A percentile compares a stretch with the other conserved stretches of the same genome.
Evolutionary conservation across 225 moss, liverwort and hornwort species (phyloP).

Genomic region (Ulota crispa): DNA sequence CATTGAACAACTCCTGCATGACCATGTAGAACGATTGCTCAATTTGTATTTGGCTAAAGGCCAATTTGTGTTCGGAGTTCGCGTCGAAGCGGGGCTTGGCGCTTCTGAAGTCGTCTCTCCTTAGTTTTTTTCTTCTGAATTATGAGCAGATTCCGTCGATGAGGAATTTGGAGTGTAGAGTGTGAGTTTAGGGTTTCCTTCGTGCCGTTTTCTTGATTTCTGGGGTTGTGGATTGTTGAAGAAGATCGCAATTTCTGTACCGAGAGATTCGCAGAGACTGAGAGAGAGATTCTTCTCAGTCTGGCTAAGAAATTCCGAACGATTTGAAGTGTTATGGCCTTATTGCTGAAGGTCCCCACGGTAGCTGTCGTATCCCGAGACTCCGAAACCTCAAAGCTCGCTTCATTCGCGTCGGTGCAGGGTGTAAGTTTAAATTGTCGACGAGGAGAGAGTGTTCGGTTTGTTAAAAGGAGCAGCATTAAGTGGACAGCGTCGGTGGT

Average conservation of each 20-base stretch:
- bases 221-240: not conserved
- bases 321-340: slow-evolving; percentile 29
- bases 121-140: not conserved
- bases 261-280: not conserved
- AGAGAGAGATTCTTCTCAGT: not conserved
- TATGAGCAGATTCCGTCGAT: not conserved
- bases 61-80: not conserved
- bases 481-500: slow-evolving; percentile 45
- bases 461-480: slow-evolving; percentile 21
- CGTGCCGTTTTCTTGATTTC: not conserved
- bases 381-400: slow-evolving; percentile 18
- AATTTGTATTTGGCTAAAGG: not conserved
- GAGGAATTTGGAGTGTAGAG: not conserved
- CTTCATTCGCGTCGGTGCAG: slow-evolving; percentile 19
- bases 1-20: not conserved
- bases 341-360: slow-evolving; percentile 33
- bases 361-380: slow-evolving; percentile 16
- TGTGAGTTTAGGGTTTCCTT: not conserved
- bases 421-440: slow-evolving; percentile 15
- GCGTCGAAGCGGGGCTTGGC: not conserved
- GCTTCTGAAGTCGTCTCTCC: not conserved
- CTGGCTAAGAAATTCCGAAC: not conserved
- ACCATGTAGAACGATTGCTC: not conserved
- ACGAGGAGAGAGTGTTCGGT: slow-evolving; percentile 23
- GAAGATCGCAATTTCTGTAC: not conserved